A percentile compares a stretch with the other conserved stretches of the same genome.
These are phyloP conservation scores for Decorospora gaudefroyi DNA, from an alignment of 2,329 filamentous ascomycete genomes.

Conservation along the genomic window DNA sequence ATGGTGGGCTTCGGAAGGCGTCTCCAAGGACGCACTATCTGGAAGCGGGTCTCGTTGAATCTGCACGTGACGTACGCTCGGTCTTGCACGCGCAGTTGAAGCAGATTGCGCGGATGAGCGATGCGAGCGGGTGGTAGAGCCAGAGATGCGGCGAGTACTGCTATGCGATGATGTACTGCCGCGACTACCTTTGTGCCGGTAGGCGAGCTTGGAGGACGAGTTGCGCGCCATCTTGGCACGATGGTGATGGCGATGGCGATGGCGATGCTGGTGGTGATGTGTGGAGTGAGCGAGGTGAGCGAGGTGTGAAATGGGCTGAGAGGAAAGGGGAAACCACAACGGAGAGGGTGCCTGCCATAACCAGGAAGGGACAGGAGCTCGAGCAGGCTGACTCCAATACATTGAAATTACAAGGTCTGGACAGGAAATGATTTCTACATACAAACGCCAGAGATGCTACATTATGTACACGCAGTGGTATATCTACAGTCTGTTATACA, in stretches of 20 bases:
- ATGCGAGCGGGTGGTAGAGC: constrained; percentile 10
- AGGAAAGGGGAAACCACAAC: constrained; percentile 24
- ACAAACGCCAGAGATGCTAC: constrained; percentile 13
- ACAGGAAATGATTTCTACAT: constrained; percentile 13
- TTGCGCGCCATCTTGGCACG: constrained; percentile 24
- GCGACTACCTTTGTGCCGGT: constrained; percentile 17
- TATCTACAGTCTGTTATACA: constrained; percentile 23
- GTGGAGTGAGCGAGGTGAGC: constrained; percentile 2
- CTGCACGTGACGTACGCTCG: constrained; percentile 1
- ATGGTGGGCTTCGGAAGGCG: constrained; percentile 7
- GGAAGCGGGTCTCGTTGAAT: neutral
- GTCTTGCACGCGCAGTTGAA: constrained; percentile 9
- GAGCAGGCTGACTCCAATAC: constrained; percentile 7
- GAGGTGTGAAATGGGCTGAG: neutral
- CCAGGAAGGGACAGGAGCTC: neutral
- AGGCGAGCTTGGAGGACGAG: constrained; percentile 8
- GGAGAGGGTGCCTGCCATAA: constrained; percentile 18
- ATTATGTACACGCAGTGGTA: constrained; percentile 18
- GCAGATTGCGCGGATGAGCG: constrained; percentile 16
- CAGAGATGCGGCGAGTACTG: constrained; percentile 8
- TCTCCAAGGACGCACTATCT: constrained; percentile 2
- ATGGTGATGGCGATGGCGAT: neutral
- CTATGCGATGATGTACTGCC: constrained; percentile 15
- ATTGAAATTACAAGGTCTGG: constrained; percentile 13
- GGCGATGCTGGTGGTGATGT: neutral